Evolutionary conservation across 176 grass and related monocot species (phyloP).

Genomic region (Carex littledalei): DNA sequence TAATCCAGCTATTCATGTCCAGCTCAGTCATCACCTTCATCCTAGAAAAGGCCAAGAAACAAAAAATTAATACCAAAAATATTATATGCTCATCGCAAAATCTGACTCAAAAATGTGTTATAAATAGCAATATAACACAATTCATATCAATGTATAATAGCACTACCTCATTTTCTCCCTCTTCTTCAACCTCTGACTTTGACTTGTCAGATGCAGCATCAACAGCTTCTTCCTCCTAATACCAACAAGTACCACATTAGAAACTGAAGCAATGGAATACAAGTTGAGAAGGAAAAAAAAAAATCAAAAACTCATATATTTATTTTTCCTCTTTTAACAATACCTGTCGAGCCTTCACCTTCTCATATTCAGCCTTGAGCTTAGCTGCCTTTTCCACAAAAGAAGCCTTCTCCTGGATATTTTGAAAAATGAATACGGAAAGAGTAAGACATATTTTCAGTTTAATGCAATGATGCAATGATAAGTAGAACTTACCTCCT

Average conservation of each 20-base stretch:
- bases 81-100: background rate
- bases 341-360: constrained; percentile 26
- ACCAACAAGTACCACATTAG: background rate
- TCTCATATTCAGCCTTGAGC: constrained; percentile 36
- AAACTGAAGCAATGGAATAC: background rate
- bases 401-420: constrained; percentile 35
- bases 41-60: background rate
- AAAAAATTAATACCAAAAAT: background rate
- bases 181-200: constrained; percentile 47
- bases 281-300: background rate
- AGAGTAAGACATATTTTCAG: background rate
- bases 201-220: constrained; percentile 39
- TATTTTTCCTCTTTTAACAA: background rate
- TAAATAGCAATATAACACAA: background rate
- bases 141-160: background rate
- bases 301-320: background rate
- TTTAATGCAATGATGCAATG: background rate
- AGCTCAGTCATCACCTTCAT: constrained; percentile 1
- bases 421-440: background rate
- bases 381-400: constrained; percentile 30
- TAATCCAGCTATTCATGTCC: background rate
- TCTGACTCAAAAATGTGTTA: background rate
- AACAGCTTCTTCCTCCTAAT: constrained; percentile 28
- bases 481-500: constrained; percentile 12
- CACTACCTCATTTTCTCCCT: constrained; percentile 17